Conservation (phyloP, 2,329 filamentous ascomycete species). For the Aspergillus alliaceus region DNA sequence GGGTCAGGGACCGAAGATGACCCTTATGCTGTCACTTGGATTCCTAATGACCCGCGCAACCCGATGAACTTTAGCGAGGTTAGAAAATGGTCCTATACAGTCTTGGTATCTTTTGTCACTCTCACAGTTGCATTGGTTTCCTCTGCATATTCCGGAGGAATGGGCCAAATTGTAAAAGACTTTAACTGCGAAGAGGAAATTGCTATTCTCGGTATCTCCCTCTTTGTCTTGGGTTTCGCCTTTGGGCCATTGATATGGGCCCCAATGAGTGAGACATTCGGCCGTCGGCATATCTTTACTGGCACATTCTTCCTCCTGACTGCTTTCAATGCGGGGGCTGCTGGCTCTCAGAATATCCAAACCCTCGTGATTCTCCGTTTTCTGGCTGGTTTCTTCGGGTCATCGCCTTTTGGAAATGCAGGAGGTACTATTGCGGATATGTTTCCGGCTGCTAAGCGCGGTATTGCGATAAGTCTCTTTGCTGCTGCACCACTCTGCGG, state of each 20-base stretch:
- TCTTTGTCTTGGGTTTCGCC: slow-evolving; percentile 47
- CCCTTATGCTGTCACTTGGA: slow-evolving; percentile 41
- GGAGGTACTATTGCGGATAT: slow-evolving; percentile 63
- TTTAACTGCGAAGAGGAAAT: slow-evolving; percentile 36
- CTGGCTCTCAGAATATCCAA: slow-evolving; percentile 57
- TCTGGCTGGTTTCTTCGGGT: slow-evolving; percentile 62
- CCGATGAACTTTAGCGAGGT: slow-evolving; percentile 35
- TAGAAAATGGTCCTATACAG: slow-evolving; percentile 41
- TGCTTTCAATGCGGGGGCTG: slow-evolving; percentile 61
- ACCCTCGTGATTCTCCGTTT: slow-evolving; percentile 65
- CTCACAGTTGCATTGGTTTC: slow-evolving; percentile 42
- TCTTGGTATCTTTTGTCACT: slow-evolving; percentile 37
- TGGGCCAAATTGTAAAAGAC: slow-evolving; percentile 28
- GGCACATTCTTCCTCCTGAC: slow-evolving; percentile 44
- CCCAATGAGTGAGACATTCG: slow-evolving; percentile 34
- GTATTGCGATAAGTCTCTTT: slow-evolving; percentile 63
- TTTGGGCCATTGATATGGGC: slow-evolving; percentile 46
- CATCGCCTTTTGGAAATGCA: slow-evolving; percentile 60
- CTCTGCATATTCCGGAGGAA: slow-evolving; percentile 40
- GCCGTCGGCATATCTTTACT: slow-evolving; percentile 32
- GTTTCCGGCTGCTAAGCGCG: slow-evolving; percentile 54
- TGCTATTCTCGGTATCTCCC: slow-evolving; percentile 40
- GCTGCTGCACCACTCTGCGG: slow-evolving; percentile 67
- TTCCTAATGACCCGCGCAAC: slow-evolving; percentile 41
- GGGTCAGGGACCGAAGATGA: slow-evolving; percentile 41